Base-by-base conservation (phyloP, 805 yeast genomes). In the Tetrapisispora pingtungensis region DNA sequence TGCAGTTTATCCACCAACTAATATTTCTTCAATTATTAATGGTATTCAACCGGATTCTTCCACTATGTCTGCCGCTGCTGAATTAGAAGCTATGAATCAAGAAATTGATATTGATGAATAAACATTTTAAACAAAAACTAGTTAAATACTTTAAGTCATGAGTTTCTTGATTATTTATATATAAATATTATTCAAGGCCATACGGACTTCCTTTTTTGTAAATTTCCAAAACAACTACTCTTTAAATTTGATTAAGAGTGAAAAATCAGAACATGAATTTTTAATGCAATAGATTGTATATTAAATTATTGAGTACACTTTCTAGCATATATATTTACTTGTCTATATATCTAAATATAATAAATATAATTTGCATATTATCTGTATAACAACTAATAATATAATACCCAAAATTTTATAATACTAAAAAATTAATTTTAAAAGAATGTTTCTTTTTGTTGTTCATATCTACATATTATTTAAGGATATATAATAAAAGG, bases 1-100 rank as follows among this genome's bases (percentile, higher is more conserved):
- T 64, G 94, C 95, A 45, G 77, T 85, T 56, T 76, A 83, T 57
- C 97, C 97, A 39, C 97, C 97, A 27, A 75, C 79, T 45, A 78
- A 85, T 42, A 78, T 87, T 51, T 78, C 84, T 37, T 73, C 77
- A 49, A 78, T 83, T 53, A 69, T 87, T 52, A 77, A 77, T 28
- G 46, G 44, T 37, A 41, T 36, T 14, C 45, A 42, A 36, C 32
- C 35, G 12, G 33, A 31, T 24, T 32, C 40, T 14, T 37, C 43
- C 14, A 17, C 40, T 15, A 33, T 37, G 3, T 42, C 39, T 19
- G 27, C 44, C 19, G 40, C 44, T 31, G 49, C 48, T 20, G 52
- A 44, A 33, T 43, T 46, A 34, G 57, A 52, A 41, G 59, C 57
- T 33, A 42, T 46, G 38, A 51, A 55, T 36, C 55, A 52, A 28